phyloP scores from a whole-genome alignment of 306 rosid species.

The Prunus dulcis region DNA sequence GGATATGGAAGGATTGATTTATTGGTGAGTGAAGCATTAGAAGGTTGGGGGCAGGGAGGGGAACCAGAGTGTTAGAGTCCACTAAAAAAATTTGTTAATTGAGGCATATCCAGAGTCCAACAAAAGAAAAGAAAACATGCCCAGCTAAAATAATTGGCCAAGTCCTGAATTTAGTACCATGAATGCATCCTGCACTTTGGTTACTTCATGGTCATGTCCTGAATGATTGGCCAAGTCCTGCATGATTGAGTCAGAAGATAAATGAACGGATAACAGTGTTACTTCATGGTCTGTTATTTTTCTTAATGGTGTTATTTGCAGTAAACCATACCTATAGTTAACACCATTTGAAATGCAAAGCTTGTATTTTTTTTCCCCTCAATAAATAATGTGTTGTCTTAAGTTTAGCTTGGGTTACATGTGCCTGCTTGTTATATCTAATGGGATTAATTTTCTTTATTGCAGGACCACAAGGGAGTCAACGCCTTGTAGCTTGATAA shows the following conservation, averaged over 20 bases:
- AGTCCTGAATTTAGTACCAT: too few species aligned
- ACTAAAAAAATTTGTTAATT: not conserved
- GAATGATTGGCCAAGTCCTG: not conserved
- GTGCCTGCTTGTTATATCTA: constrained; percentile 5
- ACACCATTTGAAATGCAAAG: not conserved
- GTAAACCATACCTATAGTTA: not conserved
- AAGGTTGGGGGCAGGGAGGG: not conserved
- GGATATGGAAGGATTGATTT: not conserved
- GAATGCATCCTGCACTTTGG: not conserved
- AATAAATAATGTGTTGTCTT: not conserved
- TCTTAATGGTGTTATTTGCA: not conserved
- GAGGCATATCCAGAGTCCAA: not conserved
- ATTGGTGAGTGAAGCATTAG: not conserved
- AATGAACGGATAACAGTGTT: not conserved
- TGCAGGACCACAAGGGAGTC: constrained; percentile 83
- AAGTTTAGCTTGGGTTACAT: not conserved
- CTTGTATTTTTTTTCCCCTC: not conserved
- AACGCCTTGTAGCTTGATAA: constrained; percentile 89
- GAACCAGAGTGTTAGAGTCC: not conserved
- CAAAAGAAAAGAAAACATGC: not conserved
- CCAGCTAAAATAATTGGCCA: too few species aligned
- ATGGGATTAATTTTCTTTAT: constrained; percentile 23
- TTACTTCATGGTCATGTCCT: not conserved
- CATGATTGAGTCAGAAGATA: not conserved
- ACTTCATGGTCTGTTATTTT: not conserved